phyloP scores from a whole-genome alignment of 2,329 filamentous ascomycete species.

The Fusarium domesticum region DNA sequence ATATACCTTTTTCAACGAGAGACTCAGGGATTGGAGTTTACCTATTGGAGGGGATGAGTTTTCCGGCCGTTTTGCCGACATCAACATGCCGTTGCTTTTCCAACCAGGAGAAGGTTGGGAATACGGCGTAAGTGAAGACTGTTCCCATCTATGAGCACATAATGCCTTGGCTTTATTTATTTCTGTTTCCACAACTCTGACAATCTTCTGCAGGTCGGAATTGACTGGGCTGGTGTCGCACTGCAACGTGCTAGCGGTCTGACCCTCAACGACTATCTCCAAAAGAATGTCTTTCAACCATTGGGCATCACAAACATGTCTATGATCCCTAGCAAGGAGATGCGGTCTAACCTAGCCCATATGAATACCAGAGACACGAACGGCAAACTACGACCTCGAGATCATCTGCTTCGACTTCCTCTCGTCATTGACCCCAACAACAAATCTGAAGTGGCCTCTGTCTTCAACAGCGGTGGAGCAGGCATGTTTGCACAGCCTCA shows the following conservation, averaged over 20 bases:
- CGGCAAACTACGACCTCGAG: conserved; percentile 39
- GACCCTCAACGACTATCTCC: conserved; percentile 48
- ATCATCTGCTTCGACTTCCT: conserved; percentile 50
- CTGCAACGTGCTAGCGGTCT: conserved; percentile 45
- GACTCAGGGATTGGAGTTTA: conserved; percentile 44
- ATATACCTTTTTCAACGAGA: conserved; percentile 54
- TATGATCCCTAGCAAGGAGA: conserved; percentile 54
- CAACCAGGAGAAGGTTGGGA: conserved; percentile 62
- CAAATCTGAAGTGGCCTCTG: conserved; percentile 39
- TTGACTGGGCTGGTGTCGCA: conserved; percentile 54
- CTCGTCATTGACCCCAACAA: conserved; percentile 37
- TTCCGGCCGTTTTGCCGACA: conserved; percentile 49
- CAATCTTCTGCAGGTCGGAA: conserved; percentile 38
- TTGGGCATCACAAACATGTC: conserved; percentile 48
- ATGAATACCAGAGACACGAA: conserved; percentile 53
- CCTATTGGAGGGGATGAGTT: conserved; percentile 58
- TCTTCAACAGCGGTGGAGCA: conserved; percentile 60
- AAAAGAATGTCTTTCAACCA: conserved; percentile 46
- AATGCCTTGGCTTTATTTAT: too few relatives aligned
- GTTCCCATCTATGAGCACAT: too few relatives aligned
- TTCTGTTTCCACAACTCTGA: not conserved
- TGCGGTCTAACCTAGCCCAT: conserved; percentile 53
- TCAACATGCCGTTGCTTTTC: conserved; percentile 55
- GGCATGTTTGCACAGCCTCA: conserved; percentile 58
- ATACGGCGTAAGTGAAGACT: conserved; percentile 50